Base-by-base conservation (phyloP, 192 early-diverging fungal genomes). In the Entomortierella lignicola region DNA sequence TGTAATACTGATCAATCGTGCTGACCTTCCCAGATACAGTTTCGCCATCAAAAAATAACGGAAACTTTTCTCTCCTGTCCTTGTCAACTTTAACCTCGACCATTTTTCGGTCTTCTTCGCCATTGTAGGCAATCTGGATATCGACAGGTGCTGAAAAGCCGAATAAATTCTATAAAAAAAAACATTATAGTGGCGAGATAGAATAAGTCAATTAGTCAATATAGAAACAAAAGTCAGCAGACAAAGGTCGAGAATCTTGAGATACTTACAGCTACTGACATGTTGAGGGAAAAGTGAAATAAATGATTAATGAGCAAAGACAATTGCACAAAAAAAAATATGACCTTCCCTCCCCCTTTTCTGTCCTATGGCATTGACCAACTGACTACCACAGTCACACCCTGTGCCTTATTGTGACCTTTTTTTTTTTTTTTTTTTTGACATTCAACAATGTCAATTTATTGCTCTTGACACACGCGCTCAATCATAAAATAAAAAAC, bases 21-120 rank as follows among this genome's bases (percentile, higher is more conserved):
- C 69, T 55, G 85, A 97, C 97, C 89, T 96, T 97, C 61, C 98
- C 98, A 30, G 89, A 70, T 7, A 99, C 93, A 6, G 90, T 85
- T 77, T 99, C 98, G 21, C 97, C 97, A 81, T 99, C 98, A 83
- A 97, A 93, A 77, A 96, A 99, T 15, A 99, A 86, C n/a, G 98
- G 98, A 54, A 94, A 93, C 69, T 92, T 95, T 53, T 95, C 91
- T 69, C 94, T 93, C 59, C 91, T 88, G 77, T 98, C 95, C 85
- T 96, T 97, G 65, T 95, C 93, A 10, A 95, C 91, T 61, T 96
- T 94, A 69, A 95, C 95, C 69, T 99, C 97, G 18, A 99, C 91
- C 82, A 91, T 85, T 73, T 98, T 96, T 62, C 97, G 89, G 64
- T 94, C 81, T 63, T 98, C 93, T 80, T 98, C 97, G 61, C 89